phyloP scores from a whole-genome alignment of 2,329 filamentous ascomycete species.

The Diatrype stigma region DNA sequence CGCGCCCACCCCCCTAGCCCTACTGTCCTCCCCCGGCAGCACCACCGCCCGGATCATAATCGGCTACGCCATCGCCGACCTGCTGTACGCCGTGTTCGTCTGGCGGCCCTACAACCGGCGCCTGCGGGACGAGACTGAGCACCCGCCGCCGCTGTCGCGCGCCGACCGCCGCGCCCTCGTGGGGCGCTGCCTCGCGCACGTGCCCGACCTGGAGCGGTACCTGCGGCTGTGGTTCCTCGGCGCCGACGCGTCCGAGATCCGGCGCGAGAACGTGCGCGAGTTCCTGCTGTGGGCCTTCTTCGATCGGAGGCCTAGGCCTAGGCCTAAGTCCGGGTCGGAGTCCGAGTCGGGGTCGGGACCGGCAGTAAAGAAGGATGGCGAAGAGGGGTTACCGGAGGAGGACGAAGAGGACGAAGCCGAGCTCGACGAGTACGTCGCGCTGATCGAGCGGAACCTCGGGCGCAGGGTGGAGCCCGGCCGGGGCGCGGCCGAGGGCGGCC shows the following conservation, averaged over 20 bases:
- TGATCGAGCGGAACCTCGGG: conserved; percentile 51
- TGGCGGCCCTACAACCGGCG: conserved; percentile 39
- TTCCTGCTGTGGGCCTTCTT: conserved; percentile 68
- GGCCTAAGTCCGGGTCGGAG: too few relatives aligned
- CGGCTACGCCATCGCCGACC: conserved; percentile 35
- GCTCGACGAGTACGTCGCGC: conserved; percentile 43
- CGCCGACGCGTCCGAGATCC: conserved; percentile 52
- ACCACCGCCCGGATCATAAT: conserved; percentile 16
- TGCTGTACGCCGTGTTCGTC: conserved; percentile 37
- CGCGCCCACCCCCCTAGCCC: conserved; percentile 10
- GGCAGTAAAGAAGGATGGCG: too few relatives aligned
- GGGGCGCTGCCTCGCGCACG: conserved; percentile 48
- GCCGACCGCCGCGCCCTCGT: conserved; percentile 53
- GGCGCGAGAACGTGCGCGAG: conserved; percentile 63
- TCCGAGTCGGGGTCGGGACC: too few relatives aligned
- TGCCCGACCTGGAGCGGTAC: conserved; percentile 53
- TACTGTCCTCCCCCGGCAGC: conserved; percentile 13
- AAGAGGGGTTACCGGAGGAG: too few relatives aligned
- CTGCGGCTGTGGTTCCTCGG: conserved; percentile 64
- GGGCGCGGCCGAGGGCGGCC: conserved; percentile 46
- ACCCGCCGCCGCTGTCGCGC: conserved; percentile 38
- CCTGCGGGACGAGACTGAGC: conserved; percentile 33
- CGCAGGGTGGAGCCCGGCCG: conserved; percentile 47
- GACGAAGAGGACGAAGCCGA: conserved; percentile 34
- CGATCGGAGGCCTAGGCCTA: conserved; percentile 32